These are phyloP conservation scores for Penicillium sp. DNA, from an alignment of 2,329 filamentous ascomycete species.

Conservation along the genomic window DNA sequence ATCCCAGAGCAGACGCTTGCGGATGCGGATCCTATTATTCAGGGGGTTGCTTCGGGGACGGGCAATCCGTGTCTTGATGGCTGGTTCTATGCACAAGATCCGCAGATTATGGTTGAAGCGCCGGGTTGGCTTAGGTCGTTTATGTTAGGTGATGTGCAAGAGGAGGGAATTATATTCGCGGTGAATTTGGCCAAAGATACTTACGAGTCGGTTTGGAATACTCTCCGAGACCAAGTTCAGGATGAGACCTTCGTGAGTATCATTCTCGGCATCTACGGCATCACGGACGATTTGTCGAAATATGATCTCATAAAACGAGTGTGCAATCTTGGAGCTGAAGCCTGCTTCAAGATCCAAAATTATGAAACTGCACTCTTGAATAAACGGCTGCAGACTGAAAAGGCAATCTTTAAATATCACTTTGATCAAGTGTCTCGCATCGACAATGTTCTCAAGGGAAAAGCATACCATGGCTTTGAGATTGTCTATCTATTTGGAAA, in stretches of 20 bases:
- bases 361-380: slow-evolving; percentile 6
- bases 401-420: slow-evolving; percentile 11
- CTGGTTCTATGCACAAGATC: slow-evolving; percentile 11
- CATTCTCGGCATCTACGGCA: slow-evolving; percentile 4
- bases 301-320: slow-evolving; percentile 3
- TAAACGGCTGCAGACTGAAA: slow-evolving; percentile 3
- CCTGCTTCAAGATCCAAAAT: slow-evolving; percentile 9
- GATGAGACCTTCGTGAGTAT: slow-evolving; percentile 5
- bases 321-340: slow-evolving; percentile 6
- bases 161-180: slow-evolving; percentile 10
- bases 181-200: slow-evolving; percentile 8
- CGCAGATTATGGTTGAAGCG: neutral
- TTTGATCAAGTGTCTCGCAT: slow-evolving; percentile 11
- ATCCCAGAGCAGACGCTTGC: slow-evolving; percentile 9
- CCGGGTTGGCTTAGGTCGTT: slow-evolving; percentile 6
- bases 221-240: slow-evolving; percentile 4
- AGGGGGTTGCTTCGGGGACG: slow-evolving; percentile 5
- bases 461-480: slow-evolving; percentile 9
- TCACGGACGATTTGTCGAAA: slow-evolving; percentile 1
- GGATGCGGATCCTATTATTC: slow-evolving; percentile 10
- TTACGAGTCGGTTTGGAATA: slow-evolving; percentile 4
- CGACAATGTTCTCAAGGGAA: slow-evolving; percentile 5
- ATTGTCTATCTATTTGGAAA: slow-evolving; percentile 11
- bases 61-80: slow-evolving; percentile 13
- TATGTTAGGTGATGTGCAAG: slow-evolving; percentile 9